Base-by-base conservation (phyloP, 805 yeast species). In the Lipomyces anomalus region DNA sequence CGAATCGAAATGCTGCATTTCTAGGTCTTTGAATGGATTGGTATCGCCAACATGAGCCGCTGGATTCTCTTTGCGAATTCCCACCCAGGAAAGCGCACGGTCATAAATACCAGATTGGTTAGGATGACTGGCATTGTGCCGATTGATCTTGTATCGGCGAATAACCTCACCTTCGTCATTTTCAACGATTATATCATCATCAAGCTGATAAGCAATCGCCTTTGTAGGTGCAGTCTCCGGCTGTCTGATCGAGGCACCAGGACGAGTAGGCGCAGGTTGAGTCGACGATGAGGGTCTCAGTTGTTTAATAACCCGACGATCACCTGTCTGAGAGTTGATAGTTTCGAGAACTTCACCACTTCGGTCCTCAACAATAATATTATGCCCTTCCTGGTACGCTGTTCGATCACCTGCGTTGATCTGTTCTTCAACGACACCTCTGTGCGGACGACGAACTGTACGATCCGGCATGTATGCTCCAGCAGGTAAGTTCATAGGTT, bases 141-240 rank as follows among this genome's bases (percentile, higher is more conserved):
- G 74, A 57, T 81, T 84, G 42, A 89, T 80, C 57, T 70, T 75
- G 65, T 88, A 90, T 43, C 95, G 73, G 59, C 95, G 79, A 38
- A 92, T 70, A 45, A 92, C 78, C 57, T 90, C 97, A 53, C 97
- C 98, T 9, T 89, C 95, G 37, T 78, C 85, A 58, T 88, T 84
- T 64, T 90, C 98, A 46, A 92, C 82, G 47, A 87, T 73, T 44
- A 92, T 75, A 48, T 79, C 71, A 57, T 86, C 80, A 60, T 82
- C 92, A 34, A 85, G 71, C 63, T 82, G 84, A 64, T 80, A 90
- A 1, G 96, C 97, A 64, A 68, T 78, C 56, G 68, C 79, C 61
- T 67, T 68, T 26, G 50, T 50, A 34, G 56, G 54, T 22, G 40
- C 48, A 4, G 36, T 48, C 4, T 13, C 35, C n/a, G 35, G 30